Conservation (phyloP, 176 grass and related monocot species). For the Triticum urartu region DNA sequence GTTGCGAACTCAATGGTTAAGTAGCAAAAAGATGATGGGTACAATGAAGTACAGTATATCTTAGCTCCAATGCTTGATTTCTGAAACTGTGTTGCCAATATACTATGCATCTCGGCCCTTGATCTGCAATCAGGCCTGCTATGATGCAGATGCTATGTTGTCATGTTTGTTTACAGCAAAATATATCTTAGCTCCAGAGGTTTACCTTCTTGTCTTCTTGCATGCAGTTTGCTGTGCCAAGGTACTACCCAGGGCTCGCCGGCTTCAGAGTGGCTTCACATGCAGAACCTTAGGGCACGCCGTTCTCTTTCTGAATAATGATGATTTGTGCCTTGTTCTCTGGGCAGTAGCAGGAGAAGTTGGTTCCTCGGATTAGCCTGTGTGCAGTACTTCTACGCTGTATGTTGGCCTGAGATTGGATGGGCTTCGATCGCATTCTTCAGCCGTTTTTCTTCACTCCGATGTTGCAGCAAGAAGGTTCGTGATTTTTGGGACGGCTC, state of each 20-base stretch:
- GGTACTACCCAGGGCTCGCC: slow-evolving; percentile 34
- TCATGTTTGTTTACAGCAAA: not conserved
- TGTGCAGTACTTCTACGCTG: no score
- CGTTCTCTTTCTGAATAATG: not conserved
- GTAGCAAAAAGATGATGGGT: not conserved
- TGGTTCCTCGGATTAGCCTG: no score
- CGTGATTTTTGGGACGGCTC: no score
- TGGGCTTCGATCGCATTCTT: no score
- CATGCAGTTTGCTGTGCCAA: slow-evolving; percentile 48
- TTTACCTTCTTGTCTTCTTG: not conserved
- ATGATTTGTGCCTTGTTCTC: no score
- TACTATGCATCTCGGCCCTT: not conserved
- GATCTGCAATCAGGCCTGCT: not conserved
- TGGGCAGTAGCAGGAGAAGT: no score
- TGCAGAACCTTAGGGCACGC: slow-evolving; percentile 24
- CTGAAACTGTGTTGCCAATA: not conserved
- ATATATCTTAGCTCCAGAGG: not conserved
- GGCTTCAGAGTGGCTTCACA: slow-evolving; percentile 79
- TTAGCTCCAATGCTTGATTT: not conserved
- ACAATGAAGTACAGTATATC: not conserved
- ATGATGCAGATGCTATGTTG: not conserved
- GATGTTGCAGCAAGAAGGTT: no score
- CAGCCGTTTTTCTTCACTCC: no score
- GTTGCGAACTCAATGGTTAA: slow-evolving; percentile 4
- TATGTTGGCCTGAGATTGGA: no score